These are phyloP conservation scores for Zygosaccharomyces bailii DNA, from an alignment of 805 yeast genomes.

Conservation along the genomic window DNA sequence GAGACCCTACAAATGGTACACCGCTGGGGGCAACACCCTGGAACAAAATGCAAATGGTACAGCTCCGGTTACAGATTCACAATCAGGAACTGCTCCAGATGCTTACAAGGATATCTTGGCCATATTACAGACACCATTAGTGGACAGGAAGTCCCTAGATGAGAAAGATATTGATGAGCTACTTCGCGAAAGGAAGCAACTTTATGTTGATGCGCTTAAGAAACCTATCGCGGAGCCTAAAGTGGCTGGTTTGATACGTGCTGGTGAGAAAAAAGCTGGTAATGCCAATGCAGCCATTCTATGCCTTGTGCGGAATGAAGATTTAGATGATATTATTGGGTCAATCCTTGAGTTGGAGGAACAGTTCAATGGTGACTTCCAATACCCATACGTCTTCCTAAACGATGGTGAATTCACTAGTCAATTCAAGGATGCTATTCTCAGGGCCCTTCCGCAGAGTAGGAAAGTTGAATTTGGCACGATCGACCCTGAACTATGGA, in stretches of 20 bases:
- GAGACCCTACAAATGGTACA: conserved; percentile 6
- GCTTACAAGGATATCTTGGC: conserved; percentile 6
- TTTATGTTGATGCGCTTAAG: conserved; percentile 39
- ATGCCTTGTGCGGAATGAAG: conserved; percentile 69
- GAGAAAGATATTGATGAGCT: conserved; percentile 12
- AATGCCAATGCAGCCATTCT: conserved; percentile 73
- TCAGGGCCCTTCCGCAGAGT: conserved; percentile 38
- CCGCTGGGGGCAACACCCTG: neutral
- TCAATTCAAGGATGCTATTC: conserved; percentile 48
- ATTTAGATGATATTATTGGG: conserved; percentile 44
- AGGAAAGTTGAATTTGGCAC: conserved; percentile 46
- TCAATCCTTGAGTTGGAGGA: conserved; percentile 62
- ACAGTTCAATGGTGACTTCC: conserved; percentile 63
- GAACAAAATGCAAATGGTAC: neutral
- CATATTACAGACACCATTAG: conserved; percentile 26
- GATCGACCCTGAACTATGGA: conserved; percentile 50
- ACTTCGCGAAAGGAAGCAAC: conserved; percentile 35
- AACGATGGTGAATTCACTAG: conserved; percentile 67
- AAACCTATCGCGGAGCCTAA: conserved; percentile 48
- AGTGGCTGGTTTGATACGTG: conserved; percentile 35
- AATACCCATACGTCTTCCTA: conserved; percentile 76
- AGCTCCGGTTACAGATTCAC: neutral
- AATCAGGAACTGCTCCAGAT: neutral
- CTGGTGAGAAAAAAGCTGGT: conserved; percentile 28
- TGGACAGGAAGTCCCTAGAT: conserved; percentile 9